These are phyloP conservation scores for Aspergillus spinulosporus DNA, from an alignment of 2,329 filamentous ascomycete species.

Conservation along the genomic window DNA sequence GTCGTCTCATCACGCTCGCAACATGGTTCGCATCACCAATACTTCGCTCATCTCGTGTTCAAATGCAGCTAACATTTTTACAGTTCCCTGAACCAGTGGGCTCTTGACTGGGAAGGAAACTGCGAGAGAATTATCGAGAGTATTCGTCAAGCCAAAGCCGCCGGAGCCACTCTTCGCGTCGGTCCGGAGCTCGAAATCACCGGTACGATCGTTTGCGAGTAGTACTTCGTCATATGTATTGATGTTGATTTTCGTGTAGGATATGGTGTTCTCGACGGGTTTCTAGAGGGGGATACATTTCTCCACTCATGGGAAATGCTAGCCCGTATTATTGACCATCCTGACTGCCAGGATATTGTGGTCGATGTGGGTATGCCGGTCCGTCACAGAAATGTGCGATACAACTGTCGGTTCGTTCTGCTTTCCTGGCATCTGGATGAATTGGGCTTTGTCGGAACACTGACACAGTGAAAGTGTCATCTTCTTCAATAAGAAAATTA, in stretches of 20 bases:
- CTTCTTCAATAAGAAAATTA: slow-evolving; percentile 64
- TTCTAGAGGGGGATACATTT: slow-evolving; percentile 59
- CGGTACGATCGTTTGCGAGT: slow-evolving; percentile 36
- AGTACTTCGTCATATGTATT: neutral
- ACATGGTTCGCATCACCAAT: slow-evolving; percentile 37
- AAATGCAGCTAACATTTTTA: slow-evolving; percentile 11
- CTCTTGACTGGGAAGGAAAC: slow-evolving; percentile 66
- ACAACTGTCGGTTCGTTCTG: slow-evolving; percentile 57
- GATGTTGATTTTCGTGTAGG: slow-evolving; percentile 20
- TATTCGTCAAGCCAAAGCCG: slow-evolving; percentile 60
- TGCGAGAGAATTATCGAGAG: slow-evolving; percentile 63
- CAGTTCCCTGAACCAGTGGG: slow-evolving; percentile 48
- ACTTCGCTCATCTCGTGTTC: neutral
- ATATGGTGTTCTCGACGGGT: slow-evolving; percentile 69
- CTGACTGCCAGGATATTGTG: slow-evolving; percentile 64
- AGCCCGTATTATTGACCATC: slow-evolving; percentile 59
- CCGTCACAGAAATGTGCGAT: slow-evolving; percentile 61
- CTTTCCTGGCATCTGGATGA: neutral
- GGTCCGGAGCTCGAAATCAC: slow-evolving; percentile 58
- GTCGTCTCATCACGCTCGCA: slow-evolving; percentile 45
- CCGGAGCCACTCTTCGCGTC: slow-evolving; percentile 62
- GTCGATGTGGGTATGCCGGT: slow-evolving; percentile 65
- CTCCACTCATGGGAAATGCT: slow-evolving; percentile 65
- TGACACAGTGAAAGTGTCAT: slow-evolving; percentile 47
- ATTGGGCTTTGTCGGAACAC: neutral